Evolutionary conservation across 805 yeast genomes (phyloP).

Genomic region (Debaryomyces hansenii): DNA sequence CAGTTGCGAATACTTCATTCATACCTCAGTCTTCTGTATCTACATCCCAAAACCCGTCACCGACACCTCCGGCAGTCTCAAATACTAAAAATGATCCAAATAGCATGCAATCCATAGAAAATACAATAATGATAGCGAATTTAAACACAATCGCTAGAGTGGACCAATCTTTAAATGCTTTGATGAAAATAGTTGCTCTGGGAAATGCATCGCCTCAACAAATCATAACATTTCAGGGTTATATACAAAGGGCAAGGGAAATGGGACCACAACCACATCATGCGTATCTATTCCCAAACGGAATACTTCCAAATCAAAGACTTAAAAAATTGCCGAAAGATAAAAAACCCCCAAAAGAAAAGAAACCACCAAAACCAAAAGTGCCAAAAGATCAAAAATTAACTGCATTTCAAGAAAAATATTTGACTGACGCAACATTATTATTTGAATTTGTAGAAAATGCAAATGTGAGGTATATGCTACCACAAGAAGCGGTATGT

Average conservation of each 20-base stretch:
- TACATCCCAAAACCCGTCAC: background rate
- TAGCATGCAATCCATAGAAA: conserved; percentile 57
- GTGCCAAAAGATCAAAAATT: conserved; percentile 53
- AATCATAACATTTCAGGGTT: conserved; percentile 75
- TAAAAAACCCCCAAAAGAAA: conserved; percentile 18
- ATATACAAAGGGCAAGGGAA: conserved; percentile 73
- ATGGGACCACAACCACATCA: conserved; percentile 62
- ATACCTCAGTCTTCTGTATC: no score
- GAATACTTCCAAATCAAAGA: conserved; percentile 13
- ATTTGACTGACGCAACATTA: conserved; percentile 65
- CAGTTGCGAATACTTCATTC: no score
- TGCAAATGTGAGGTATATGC: conserved; percentile 65
- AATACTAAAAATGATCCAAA: conserved; percentile 28
- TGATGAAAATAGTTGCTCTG: conserved; percentile 86
- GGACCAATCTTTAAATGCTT: conserved; percentile 62
- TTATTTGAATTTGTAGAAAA: conserved; percentile 85
- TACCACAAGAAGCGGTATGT: conserved; percentile 76
- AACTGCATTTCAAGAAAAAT: conserved; percentile 77
- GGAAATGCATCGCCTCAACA: conserved; percentile 75
- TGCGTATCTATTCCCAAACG: conserved; percentile 25
- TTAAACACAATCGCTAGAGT: conserved; percentile 78
- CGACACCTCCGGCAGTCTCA: conserved; percentile 8
- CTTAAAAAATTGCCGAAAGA: conserved; percentile 18
- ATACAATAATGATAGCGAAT: conserved; percentile 80
- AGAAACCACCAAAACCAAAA: conserved; percentile 13